These are phyloP conservation scores for Apiospora sp. DNA, from an alignment of 2,329 filamentous ascomycete species.

Conservation along the genomic window DNA sequence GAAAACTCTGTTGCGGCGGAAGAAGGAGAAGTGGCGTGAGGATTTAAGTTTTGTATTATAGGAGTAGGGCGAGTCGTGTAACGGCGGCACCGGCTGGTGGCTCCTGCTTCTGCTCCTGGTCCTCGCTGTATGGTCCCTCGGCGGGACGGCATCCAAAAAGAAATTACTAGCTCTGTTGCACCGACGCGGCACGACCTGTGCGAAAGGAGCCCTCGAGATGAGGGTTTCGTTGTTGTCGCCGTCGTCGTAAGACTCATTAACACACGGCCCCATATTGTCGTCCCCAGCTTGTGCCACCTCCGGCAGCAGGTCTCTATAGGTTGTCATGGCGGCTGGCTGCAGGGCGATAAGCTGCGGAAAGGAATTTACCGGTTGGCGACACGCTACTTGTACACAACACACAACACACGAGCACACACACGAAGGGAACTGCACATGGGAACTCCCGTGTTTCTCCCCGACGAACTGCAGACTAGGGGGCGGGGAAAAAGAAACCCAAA, in stretches of 20 bases:
- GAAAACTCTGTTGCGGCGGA: not conserved
- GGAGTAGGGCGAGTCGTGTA: not conserved
- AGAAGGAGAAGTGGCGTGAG: not conserved
- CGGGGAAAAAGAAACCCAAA: not conserved
- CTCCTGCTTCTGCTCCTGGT: not conserved
- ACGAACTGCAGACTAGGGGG: not conserved
- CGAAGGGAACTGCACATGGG: not conserved
- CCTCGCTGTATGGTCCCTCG: not conserved
- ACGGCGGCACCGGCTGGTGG: not conserved
- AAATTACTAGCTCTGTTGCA: slow-evolving; percentile 17
- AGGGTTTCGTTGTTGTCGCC: not conserved
- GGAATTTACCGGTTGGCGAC: not conserved
- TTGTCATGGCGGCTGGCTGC: not conserved
- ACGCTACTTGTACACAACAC: not conserved
- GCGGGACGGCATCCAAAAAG: slow-evolving; percentile 13
- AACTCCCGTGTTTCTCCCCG: not conserved
- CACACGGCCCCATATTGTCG: not conserved
- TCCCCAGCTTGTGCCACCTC: not conserved
- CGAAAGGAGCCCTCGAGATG: not conserved
- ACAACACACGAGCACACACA: not conserved
- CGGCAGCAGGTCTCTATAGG: not conserved
- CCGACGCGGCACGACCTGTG: not conserved
- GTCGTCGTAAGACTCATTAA: not conserved
- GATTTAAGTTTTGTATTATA: slow-evolving; percentile 14
- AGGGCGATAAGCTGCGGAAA: not conserved